Evolutionary conservation across 768 basidiomycete genomes (phyloP).

Genomic region (Russula dissimulans): DNA sequence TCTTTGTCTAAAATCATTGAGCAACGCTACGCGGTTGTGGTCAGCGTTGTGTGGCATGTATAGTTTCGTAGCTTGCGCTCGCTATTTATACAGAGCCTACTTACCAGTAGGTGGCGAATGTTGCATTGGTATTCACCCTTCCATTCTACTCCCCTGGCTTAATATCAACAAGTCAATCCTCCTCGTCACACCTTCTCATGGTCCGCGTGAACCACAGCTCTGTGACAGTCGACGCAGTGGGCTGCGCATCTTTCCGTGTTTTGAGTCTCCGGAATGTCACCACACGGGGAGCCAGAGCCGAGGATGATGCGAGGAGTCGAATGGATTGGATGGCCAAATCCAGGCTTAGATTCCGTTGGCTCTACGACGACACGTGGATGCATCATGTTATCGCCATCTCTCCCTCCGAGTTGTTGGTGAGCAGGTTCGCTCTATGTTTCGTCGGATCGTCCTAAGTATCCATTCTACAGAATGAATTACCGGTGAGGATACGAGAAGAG

Average conservation of each 20-base stretch:
- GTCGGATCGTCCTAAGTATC: neutral
- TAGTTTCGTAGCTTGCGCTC: neutral
- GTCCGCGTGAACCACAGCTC: neutral
- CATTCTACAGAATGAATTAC: neutral
- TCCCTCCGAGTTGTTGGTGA: neutral
- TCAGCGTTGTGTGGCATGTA: neutral
- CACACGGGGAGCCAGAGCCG: neutral
- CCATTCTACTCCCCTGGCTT: too few species aligned
- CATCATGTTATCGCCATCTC: neutral
- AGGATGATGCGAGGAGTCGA: neutral
- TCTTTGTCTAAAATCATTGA: neutral
- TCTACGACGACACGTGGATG: neutral
- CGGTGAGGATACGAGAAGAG: slow-evolving; percentile 3
- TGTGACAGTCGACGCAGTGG: neutral
- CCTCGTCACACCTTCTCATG: neutral
- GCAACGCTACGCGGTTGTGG: neutral
- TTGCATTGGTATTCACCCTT: too few species aligned
- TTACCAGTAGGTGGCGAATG: too few species aligned
- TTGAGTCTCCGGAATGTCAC: neutral
- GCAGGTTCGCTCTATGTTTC: neutral
- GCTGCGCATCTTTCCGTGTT: neutral
- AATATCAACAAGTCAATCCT: neutral
- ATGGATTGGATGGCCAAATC: neutral
- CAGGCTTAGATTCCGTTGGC: neutral
- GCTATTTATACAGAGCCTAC: neutral